Conservation (phyloP, 139 green algal species). For the Astrephomene gubernaculifera region DNA sequence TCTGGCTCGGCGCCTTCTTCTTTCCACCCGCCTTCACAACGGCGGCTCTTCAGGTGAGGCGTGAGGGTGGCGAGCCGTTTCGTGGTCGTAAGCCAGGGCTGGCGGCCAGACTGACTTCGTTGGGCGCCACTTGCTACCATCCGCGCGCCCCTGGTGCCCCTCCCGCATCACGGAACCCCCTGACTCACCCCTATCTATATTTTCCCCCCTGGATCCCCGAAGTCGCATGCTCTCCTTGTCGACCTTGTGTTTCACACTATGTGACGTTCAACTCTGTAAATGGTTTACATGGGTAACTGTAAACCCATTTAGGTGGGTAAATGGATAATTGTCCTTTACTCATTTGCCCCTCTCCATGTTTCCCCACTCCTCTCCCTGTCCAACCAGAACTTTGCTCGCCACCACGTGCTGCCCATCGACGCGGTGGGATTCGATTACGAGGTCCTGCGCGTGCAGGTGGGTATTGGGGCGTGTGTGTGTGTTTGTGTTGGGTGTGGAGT, state of each 20-base stretch:
- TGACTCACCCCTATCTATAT: too few species aligned
- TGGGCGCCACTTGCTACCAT: not conserved
- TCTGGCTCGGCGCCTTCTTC: constrained; percentile 88
- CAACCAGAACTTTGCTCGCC: constrained; percentile 85
- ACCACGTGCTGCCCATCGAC: constrained; percentile 73
- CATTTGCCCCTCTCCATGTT: not conserved
- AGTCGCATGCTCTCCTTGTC: too few species aligned
- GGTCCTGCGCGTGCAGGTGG: constrained; percentile 53
- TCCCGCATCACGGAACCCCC: too few species aligned
- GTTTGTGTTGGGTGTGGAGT: not conserved
- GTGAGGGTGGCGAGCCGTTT: not conserved
- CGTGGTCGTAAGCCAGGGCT: not conserved
- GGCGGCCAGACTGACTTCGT: not conserved
- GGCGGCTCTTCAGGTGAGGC: constrained; percentile 61
- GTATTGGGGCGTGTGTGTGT: not conserved
- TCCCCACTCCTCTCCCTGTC: not conserved
- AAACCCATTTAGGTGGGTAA: too few species aligned
- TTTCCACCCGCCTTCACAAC: constrained; percentile 79
- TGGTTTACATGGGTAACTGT: too few species aligned
- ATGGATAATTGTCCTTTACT: too few species aligned
- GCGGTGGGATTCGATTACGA: constrained; percentile 67
- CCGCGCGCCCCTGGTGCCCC: too few species aligned
- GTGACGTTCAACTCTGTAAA: too few species aligned
- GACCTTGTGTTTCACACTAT: too few species aligned
- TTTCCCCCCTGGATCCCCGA: too few species aligned